A percentile compares a stretch with the other conserved stretches of the same genome.
Evolutionary conservation across 768 basidiomycete genomes (phyloP).

Genomic region (Clitopilus passeckerianus): DNA sequence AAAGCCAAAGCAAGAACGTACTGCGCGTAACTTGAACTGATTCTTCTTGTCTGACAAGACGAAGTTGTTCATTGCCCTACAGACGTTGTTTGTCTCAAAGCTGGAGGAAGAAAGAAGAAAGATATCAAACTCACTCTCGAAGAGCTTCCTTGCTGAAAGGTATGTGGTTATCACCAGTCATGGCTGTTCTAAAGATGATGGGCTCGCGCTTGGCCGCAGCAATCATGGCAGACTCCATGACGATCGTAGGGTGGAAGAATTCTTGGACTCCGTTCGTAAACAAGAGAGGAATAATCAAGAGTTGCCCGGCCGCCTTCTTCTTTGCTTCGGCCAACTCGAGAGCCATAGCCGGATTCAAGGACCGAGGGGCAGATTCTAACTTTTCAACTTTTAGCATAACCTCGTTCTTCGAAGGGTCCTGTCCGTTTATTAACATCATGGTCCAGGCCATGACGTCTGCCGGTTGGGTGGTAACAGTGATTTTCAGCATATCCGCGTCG

Average conservation of each 20-base stretch:
- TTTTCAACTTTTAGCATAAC: neutral
- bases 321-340: neutral
- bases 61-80: constrained; percentile 6
- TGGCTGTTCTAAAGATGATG: neutral
- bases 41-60: constrained; percentile 6
- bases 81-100: neutral
- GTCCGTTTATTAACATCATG: neutral
- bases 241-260: constrained; percentile 2
- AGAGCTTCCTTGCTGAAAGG: neutral
- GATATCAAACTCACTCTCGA: neutral
- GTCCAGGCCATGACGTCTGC: neutral
- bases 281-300: no score
- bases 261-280: neutral
- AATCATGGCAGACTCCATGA: neutral
- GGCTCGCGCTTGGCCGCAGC: neutral
- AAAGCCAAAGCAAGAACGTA: neutral
- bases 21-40: constrained; percentile 5
- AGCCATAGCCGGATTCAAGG: constrained; percentile 4
- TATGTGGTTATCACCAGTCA: neutral
- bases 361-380: neutral
- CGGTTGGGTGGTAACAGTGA: neutral
- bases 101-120: neutral
- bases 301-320: no score
- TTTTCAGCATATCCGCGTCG: neutral
- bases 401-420: neutral